Base-by-base conservation (phyloP, 768 basidiomycete genomes). In the Russula lepida region DNA sequence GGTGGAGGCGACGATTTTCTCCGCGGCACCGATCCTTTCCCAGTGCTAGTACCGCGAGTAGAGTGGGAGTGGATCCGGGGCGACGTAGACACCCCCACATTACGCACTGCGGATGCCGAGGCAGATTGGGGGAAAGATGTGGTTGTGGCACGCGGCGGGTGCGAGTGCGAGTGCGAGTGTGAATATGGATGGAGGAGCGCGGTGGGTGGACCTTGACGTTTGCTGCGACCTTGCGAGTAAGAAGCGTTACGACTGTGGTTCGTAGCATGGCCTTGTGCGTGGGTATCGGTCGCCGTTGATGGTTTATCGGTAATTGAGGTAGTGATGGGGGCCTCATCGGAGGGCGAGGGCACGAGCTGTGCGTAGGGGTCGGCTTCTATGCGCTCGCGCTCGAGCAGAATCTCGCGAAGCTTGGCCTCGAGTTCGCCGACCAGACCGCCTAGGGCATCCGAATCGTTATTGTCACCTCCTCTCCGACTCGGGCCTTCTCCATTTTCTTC, bases 301-400 rank as follows among this genome's bases (percentile, higher is more conserved):
- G 27, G 13, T 46, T 48, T 52, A 15, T 48, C 64, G 27, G 37
- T 21, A n/a, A n/a, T 39, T 30, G 30, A 4, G 25, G 27, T 19
- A 12, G 37, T 17, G 27, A 19, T 30, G 46, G 37, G 30, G 35
- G 44, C 32, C n/a, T 51, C 51, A 12, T 54, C 58, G 47, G 47
- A 6, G 19, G 30, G 44, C 12, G 47, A 21, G 23, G 49, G 49
- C 21, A 66, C 62, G 51, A 68, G 60, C 59, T 70, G 72, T 17
- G 66, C 70, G 39, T 68, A 70, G 5, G 71, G 72, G 55, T 72
- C 71, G 49, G 61, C 51, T 60, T 76, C 72, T 54, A 75, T 64
- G 60, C 74, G 56, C 68, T 84, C 83, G 23, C 88, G 80, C 71
- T 91, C 85, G 27, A 74, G 74, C 65, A 81, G 79, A 53, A 88